Conservation (phyloP, 1,284 basidiomycete species). For the Tilletia caries region DNA sequence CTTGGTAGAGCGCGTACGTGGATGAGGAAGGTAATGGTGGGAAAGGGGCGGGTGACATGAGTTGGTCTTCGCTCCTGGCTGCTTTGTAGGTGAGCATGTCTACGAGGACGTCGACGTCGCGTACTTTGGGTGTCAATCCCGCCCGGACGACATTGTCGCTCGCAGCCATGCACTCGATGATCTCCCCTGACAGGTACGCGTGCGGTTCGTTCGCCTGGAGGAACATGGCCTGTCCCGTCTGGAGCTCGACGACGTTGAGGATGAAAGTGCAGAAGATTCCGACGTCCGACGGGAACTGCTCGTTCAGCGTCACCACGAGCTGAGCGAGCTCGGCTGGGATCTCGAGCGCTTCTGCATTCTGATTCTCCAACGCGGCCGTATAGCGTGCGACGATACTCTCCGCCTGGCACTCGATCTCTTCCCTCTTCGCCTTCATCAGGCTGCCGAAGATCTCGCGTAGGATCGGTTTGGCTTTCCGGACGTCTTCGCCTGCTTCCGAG, state of each 20-base stretch:
- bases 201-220: conserved; percentile 94
- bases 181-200: conserved; percentile 72
- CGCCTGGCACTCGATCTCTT: conserved; percentile 13
- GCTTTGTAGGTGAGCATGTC: conserved; percentile 82
- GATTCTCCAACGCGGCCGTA: neutral
- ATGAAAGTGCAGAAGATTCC: conserved; percentile 89
- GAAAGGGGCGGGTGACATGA: conserved; percentile 65
- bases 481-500: neutral
- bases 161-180: conserved; percentile 52
- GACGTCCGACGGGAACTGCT: conserved; percentile 87
- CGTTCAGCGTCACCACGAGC: conserved; percentile 69
- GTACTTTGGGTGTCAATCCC: conserved; percentile 91
- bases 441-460: conserved; percentile 34
- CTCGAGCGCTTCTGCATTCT: conserved; percentile 23
- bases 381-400: conserved; percentile 16
- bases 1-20: conserved; percentile 18
- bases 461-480: conserved; percentile 17
- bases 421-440: conserved; percentile 32
- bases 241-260: conserved; percentile 77
- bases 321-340: conserved; percentile 53
- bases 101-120: conserved; percentile 86
- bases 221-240: conserved; percentile 86
- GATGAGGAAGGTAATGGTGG: conserved; percentile 34
- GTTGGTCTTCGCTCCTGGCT: conserved; percentile 58
- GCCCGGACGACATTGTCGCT: conserved; percentile 95